These are phyloP conservation scores for Fusarium piperis DNA, from an alignment of 2,329 filamentous ascomycete species.

Conservation along the genomic window DNA sequence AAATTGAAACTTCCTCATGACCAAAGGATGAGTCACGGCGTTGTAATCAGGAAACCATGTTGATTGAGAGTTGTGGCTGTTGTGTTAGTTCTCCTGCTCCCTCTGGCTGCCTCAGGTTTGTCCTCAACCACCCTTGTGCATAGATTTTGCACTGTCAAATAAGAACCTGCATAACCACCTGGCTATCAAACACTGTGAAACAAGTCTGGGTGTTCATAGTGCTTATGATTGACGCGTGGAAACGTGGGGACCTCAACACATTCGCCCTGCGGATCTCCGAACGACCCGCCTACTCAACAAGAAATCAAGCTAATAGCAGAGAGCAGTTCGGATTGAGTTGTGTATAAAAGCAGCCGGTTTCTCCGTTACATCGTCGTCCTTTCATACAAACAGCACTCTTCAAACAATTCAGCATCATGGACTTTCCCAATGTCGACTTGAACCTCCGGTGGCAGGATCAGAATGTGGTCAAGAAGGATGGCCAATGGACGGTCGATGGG, in stretches of 20 bases:
- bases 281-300: neutral
- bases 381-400: neutral
- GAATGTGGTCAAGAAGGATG: slow-evolving; percentile 28
- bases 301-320: neutral
- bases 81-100: too few relatives aligned
- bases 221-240: neutral
- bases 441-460: slow-evolving; percentile 29
- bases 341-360: neutral
- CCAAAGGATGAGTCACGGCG: neutral
- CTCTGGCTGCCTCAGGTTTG: neutral
- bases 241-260: neutral
- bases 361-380: neutral
- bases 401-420: neutral
- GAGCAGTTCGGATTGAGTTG: neutral
- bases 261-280: neutral
- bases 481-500: slow-evolving; percentile 26
- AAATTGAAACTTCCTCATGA: neutral
- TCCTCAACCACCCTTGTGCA: neutral
- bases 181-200: neutral
- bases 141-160: neutral
- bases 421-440: slow-evolving; percentile 19
- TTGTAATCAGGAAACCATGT: neutral
- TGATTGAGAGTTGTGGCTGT: neutral
- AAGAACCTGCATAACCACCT: neutral
- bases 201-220: neutral